Percentiles rank a stretch among this genome's conserved stretches.
Evolutionary conservation across 352 stramenopile genomes (phyloP).

Genomic region (Phytophthora vignae): DNA sequence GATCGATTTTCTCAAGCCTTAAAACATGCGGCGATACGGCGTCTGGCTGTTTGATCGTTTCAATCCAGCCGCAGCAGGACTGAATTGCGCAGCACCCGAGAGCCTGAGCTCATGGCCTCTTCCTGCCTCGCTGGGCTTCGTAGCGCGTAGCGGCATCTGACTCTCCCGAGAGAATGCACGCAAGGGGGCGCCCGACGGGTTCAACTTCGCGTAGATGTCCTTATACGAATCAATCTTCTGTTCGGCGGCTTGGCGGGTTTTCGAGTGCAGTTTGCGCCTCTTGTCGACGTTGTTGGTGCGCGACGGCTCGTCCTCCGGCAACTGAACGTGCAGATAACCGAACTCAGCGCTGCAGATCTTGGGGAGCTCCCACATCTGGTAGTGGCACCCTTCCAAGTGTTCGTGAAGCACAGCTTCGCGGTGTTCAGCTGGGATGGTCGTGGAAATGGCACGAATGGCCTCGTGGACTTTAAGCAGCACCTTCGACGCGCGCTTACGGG

Average conservation of each 20-base stretch:
- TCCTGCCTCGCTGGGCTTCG: slow-evolving; percentile 32
- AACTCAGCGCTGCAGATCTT: slow-evolving; percentile 31
- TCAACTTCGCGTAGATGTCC: slow-evolving; percentile 31
- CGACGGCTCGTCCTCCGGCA: slow-evolving; percentile 34
- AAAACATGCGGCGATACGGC: slow-evolving; percentile 17
- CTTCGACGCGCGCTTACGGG: slow-evolving; percentile 25
- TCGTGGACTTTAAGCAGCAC: slow-evolving; percentile 49
- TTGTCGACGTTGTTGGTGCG: slow-evolving; percentile 4
- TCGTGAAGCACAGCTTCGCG: slow-evolving; percentile 38
- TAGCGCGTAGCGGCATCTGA: slow-evolving; percentile 25
- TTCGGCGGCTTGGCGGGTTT: slow-evolving; percentile 16
- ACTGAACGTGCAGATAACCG: slow-evolving; percentile 43
- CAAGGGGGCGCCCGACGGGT: slow-evolving; percentile 18
- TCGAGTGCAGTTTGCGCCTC: too few species aligned
- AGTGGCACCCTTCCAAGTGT: slow-evolving; percentile 27
- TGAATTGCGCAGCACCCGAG: slow-evolving; percentile 20
- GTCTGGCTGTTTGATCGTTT: slow-evolving; percentile 11
- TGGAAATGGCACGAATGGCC: slow-evolving; percentile 42
- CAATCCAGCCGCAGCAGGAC: slow-evolving; percentile 1
- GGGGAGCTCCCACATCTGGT: slow-evolving; percentile 30
- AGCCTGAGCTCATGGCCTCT: slow-evolving; percentile 15
- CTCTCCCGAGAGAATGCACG: slow-evolving; percentile 2
- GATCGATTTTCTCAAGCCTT: too few species aligned
- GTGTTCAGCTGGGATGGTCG: slow-evolving; percentile 34
- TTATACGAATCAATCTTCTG: slow-evolving; percentile 31